phyloP scores from a whole-genome alignment of 495 filamentous ascomycete genomes.

The Xeromyces bisporus region DNA sequence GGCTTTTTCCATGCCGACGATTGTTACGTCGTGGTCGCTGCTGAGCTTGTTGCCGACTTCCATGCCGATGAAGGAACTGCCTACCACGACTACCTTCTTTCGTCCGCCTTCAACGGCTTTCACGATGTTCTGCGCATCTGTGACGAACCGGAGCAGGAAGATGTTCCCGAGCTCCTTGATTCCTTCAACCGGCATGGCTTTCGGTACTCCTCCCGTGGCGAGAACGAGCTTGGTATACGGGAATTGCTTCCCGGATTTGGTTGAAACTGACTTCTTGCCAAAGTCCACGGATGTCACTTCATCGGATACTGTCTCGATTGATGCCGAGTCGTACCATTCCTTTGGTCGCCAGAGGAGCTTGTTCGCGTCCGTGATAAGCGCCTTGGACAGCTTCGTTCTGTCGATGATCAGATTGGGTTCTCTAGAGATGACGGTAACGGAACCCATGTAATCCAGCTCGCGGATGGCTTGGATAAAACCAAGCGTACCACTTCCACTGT shows the following conservation, averaged over 20 bases:
- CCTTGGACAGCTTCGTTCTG: constrained; percentile 90
- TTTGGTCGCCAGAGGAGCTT: constrained; percentile 60
- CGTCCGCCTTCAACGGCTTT: constrained; percentile 57
- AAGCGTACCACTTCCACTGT: constrained; percentile 57
- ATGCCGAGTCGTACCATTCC: constrained; percentile 62
- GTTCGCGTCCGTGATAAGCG: constrained; percentile 62
- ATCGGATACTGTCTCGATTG: constrained; percentile 55
- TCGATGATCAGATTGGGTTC: constrained; percentile 81
- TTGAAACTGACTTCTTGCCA: constrained; percentile 47
- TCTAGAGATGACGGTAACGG: constrained; percentile 67
- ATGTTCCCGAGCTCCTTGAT: constrained; percentile 78
- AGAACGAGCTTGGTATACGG: constrained; percentile 80
- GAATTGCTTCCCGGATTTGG: constrained; percentile 49
- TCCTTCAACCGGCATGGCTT: constrained; percentile 60
- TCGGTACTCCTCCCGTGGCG: constrained; percentile 68
- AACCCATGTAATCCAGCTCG: constrained; percentile 60
- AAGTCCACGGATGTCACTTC: constrained; percentile 70
- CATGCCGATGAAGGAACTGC: constrained; percentile 92
- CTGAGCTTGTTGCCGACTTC: constrained; percentile 70
- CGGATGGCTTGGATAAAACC: constrained; percentile 69
- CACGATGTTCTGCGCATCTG: constrained; percentile 59
- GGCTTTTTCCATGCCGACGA: constrained; percentile 80
- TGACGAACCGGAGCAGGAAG: constrained; percentile 61
- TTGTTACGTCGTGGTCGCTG: constrained; percentile 62
- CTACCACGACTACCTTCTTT: constrained; percentile 86